Percentiles rank a stretch among this genome's conserved stretches.
These are phyloP conservation scores for Ganoderma sinense DNA, from an alignment of 1,284 basidiomycete genomes.

Conservation along the genomic window DNA sequence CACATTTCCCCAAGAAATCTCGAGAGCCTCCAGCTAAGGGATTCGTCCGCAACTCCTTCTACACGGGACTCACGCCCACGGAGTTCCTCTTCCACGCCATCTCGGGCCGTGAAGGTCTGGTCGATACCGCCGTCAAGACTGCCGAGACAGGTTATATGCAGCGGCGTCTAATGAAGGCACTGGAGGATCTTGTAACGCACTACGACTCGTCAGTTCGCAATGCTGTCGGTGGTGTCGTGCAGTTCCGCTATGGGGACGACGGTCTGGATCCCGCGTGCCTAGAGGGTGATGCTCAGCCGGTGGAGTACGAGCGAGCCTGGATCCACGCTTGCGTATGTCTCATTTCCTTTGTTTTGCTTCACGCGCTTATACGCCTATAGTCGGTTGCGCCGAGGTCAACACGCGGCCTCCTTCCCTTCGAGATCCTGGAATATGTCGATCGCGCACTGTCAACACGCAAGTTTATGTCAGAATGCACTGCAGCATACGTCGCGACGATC, in stretches of 20 bases:
- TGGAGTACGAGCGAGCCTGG: conserved; percentile 91
- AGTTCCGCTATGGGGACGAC: conserved; percentile 98
- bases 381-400: conserved; percentile 66
- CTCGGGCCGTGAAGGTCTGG: conserved; percentile 97
- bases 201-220: conserved; percentile 99
- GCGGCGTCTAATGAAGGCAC: conserved; percentile 97
- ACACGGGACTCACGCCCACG: conserved; percentile 91
- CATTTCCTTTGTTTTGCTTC: neutral
- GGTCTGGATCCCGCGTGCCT: conserved; percentile 96
- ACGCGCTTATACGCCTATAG: conserved; percentile 45
- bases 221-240: conserved; percentile 95
- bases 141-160: conserved; percentile 99
- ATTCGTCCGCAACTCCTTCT: conserved; percentile 98
- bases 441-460: conserved; percentile 64
- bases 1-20: conserved; percentile 98
- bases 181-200: conserved; percentile 97
- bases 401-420: conserved; percentile 84
- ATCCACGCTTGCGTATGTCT: conserved; percentile 82
- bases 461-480: conserved; percentile 77
- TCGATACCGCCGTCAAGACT: conserved; percentile 99
- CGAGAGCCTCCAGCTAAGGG: conserved; percentile 98
- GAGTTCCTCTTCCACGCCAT: conserved; percentile 99
- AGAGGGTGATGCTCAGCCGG: conserved; percentile 93
- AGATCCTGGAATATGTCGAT: conserved; percentile 83
- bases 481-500: conserved; percentile 82